Evolutionary conservation across 192 early-diverging fungal species (phyloP), one percentile per base, ranked within the genome.

Genomic region (Coemansia furcata): DNA sequence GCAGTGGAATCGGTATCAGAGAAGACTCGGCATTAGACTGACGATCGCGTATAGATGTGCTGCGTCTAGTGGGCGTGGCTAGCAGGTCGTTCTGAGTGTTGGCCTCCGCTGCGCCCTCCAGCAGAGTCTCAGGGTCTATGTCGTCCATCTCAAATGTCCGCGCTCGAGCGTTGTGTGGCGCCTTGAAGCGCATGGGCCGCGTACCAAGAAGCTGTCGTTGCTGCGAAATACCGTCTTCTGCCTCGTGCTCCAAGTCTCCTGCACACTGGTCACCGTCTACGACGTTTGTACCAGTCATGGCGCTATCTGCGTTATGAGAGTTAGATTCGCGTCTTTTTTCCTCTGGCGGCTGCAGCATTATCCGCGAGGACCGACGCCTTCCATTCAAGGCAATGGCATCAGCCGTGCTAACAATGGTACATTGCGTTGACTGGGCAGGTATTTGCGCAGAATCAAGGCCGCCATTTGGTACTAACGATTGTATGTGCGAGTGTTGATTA

Each of bases 111-210:
- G 17, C 19, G 37, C 37, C 58, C 5, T 38, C 58, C 1, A 12
- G 8, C 12, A 66, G 62, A 21, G 50, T 33, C 32, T 69, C 63
- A 30, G 39, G 17, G 14, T 73, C 69, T 49, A 47, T 63, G 8
- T 77, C 75, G 21, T 83, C 80, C 14, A 72, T 60, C 39, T 83
- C 80, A 23, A 62, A 77, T 1, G 75, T 74, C 44, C 77, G 80
- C 0, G 52, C 72, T 19, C 75, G 72, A n/a, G 75, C 80, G 43
- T 77, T 73, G 7, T 59, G 71, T 26, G 80, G 80, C 9, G 80
- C 75, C 61, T 69, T 77, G 23, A 82, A 82, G 8, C 80, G 65
- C 67, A 77, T 77, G 21, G 75, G 52, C 6, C 75, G 65, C 6
- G 75, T 69, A 5, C 63, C 80, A 26, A 77, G 44, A 17, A 74